Percentiles rank a stretch among this genome's conserved stretches.
These are phyloP conservation scores for Saccharomycopsis crataegensis DNA, from an alignment of 1,139 yeast genomes.

Conservation along the genomic window DNA sequence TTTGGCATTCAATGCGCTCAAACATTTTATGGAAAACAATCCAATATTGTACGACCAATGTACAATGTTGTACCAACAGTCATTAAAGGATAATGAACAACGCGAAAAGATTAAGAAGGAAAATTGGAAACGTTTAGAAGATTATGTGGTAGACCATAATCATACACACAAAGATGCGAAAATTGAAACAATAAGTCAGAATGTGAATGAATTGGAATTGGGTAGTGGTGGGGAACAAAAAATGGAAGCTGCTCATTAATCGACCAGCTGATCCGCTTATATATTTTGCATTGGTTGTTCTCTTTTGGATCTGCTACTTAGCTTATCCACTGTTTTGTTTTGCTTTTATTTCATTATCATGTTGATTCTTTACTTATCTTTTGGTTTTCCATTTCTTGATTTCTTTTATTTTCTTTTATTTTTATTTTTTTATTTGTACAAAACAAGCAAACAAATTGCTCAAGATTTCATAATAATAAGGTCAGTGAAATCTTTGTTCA, in stretches of 20 bases:
- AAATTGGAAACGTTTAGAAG: conserved; percentile 71
- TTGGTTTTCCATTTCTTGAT: not conserved
- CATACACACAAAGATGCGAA: not conserved
- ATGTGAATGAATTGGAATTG: not conserved
- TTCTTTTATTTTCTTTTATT: not conserved
- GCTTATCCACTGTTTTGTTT: not conserved
- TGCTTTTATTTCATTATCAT: not conserved
- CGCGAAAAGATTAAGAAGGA: conserved; percentile 57
- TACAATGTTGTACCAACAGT: conserved; percentile 74
- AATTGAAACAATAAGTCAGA: not conserved
- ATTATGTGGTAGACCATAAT: conserved; percentile 41
- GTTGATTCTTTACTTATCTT: not conserved
- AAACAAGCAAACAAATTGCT: too few relatives aligned
- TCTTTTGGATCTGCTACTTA: too few relatives aligned
- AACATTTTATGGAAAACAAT: conserved; percentile 89
- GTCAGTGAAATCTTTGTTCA: too few relatives aligned
- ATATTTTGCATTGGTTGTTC: not conserved
- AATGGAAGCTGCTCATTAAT: not conserved
- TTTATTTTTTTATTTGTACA: not conserved
- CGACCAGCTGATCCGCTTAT: not conserved
- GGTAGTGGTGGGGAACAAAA: not conserved
- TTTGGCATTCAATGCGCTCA: conserved; percentile 83
- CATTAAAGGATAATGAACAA: conserved; percentile 56
- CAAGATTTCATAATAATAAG: too few relatives aligned
- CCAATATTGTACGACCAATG: conserved; percentile 90